These are phyloP conservation scores for slime mould (Dictyostelium discoideum) DNA, from an alignment of 78 protist genomes.

Conservation along the genomic window DNA sequence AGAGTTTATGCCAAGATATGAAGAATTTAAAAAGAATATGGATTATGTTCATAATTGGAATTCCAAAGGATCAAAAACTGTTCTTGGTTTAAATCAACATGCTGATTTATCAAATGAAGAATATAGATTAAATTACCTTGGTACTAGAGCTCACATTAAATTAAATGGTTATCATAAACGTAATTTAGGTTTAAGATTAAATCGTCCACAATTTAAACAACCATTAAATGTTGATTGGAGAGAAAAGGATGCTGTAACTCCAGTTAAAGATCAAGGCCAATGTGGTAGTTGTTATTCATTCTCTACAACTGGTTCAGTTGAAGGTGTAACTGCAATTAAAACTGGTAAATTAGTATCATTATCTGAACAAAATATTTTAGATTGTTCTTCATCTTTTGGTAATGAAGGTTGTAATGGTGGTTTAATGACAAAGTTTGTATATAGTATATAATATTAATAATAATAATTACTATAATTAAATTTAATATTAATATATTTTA, in stretches of 20 bases:
- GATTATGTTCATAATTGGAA: slow-evolving; percentile 44
- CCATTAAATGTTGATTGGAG: slow-evolving; percentile 61
- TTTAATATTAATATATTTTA: background rate
- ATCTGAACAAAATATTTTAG: slow-evolving; percentile 88
- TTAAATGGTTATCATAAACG: background rate
- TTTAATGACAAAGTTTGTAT: slow-evolving; percentile 15
- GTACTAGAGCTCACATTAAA: background rate
- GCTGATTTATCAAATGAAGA: slow-evolving; percentile 58
- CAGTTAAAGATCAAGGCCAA: slow-evolving; percentile 41
- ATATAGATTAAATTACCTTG: slow-evolving; percentile 9
- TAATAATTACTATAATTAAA: background rate
- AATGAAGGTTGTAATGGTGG: slow-evolving; percentile 91
- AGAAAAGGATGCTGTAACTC: slow-evolving; percentile 34
- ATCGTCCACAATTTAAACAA: background rate
- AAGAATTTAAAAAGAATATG: slow-evolving; percentile 38
- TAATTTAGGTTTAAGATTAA: background rate
- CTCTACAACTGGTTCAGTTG: slow-evolving; percentile 30
- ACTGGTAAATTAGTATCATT: slow-evolving; percentile 55
- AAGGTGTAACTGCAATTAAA: slow-evolving; percentile 29
- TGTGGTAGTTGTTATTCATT: slow-evolving; percentile 52
- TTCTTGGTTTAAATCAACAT: slow-evolving; percentile 11
- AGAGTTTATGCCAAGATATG: background rate
- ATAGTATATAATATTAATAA: too few relatives aligned
- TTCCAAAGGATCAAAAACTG: background rate
- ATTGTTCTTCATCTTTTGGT: slow-evolving; percentile 71